These are phyloP conservation scores for Exophiala alcalophila DNA, from an alignment of 2,329 filamentous ascomycete species.

Conservation along the genomic window DNA sequence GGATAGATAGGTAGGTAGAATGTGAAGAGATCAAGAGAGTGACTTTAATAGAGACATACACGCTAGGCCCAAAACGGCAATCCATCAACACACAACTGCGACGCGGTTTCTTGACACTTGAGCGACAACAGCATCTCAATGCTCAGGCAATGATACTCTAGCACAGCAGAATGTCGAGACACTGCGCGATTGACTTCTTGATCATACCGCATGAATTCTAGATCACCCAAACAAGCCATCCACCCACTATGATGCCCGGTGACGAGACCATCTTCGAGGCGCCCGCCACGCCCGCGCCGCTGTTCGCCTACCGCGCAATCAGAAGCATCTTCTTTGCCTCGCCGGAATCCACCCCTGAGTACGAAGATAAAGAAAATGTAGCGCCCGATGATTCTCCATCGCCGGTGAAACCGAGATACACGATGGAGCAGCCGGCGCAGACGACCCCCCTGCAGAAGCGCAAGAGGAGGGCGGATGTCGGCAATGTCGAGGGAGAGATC, in stretches of 20 bases:
- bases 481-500: not conserved
- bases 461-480: constrained; percentile 17
- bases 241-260: constrained; percentile 12
- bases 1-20: not conserved
- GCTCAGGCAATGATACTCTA: no score
- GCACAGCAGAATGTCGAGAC: constrained; percentile 1
- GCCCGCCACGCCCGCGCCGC: constrained; percentile 63
- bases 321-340: constrained; percentile 64
- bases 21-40: not conserved
- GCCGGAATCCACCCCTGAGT: constrained; percentile 48
- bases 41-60: not conserved
- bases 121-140: no score
- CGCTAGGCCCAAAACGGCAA: constrained; percentile 12
- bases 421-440: constrained; percentile 22
- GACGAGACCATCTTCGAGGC: constrained; percentile 48
- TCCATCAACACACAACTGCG: constrained; percentile 11
- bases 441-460: constrained; percentile 30
- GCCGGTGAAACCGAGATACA: constrained; percentile 13
- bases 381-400: constrained; percentile 5
- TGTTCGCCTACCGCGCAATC: constrained; percentile 66
- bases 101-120: no score
- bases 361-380: constrained; percentile 32
- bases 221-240: not conserved
- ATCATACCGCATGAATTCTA: no score
- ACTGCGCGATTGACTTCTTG: not conserved